phyloP scores from a whole-genome alignment of 75 land plant species.

The Isoetes taiwanensis region DNA sequence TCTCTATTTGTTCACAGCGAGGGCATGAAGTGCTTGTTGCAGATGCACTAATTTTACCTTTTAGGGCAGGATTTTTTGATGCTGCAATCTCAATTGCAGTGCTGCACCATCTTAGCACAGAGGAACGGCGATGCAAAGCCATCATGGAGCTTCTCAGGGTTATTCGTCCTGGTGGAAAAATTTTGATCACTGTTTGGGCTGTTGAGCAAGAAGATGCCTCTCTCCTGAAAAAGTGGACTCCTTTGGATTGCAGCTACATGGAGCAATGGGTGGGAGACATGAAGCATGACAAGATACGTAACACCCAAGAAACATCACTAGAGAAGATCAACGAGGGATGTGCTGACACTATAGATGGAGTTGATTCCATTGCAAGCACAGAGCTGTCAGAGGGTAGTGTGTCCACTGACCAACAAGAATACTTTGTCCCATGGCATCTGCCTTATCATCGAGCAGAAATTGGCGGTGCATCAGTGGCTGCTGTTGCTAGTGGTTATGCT shows the following conservation, averaged over 20 bases:
- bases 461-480: slow-evolving; percentile 72
- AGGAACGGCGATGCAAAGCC: slow-evolving; percentile 66
- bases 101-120: slow-evolving; percentile 88
- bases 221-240: slow-evolving; percentile 82
- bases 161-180: slow-evolving; percentile 54
- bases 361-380: too few relatives aligned
- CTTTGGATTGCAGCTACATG: slow-evolving; percentile 49
- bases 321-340: too few relatives aligned
- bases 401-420: slow-evolving; percentile 53
- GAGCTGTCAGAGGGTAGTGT: too few relatives aligned
- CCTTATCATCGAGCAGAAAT: slow-evolving; percentile 96
- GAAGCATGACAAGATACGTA: too few relatives aligned
- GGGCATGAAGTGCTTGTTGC: slow-evolving; percentile 92
- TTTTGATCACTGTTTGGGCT: slow-evolving; percentile 93
- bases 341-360: too few relatives aligned
- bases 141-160: slow-evolving; percentile 65
- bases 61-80: slow-evolving; percentile 59
- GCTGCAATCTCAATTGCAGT: slow-evolving; percentile 97
- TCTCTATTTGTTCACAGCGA: slow-evolving; percentile 58
- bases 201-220: slow-evolving; percentile 82
- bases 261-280: slow-evolving; percentile 56
- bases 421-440: slow-evolving; percentile 99
- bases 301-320: too few relatives aligned
- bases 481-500: slow-evolving; percentile 79
- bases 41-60: slow-evolving; percentile 84